Percentiles rank a stretch among this genome's conserved stretches.
These are phyloP conservation scores for Tilletia setariae DNA, from an alignment of 1,284 basidiomycete species.

Conservation along the genomic window DNA sequence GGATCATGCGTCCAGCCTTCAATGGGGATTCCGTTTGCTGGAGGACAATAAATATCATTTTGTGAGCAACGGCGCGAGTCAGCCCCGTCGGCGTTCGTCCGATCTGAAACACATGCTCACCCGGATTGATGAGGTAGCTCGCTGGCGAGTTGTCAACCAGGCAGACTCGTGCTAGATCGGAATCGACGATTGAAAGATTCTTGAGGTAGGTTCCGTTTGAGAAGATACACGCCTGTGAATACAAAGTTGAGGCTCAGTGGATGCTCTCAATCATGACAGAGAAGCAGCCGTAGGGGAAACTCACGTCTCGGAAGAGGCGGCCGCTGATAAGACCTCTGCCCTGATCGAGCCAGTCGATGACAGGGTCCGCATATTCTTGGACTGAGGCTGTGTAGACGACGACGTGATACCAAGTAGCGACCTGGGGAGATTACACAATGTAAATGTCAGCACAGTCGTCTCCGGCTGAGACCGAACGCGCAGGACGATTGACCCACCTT, in stretches of 20 bases:
- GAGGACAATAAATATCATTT: background rate
- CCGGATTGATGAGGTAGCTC: constrained; percentile 87
- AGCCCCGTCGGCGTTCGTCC: too few species aligned
- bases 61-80: too few species aligned
- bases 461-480: too few species aligned
- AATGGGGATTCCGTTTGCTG: constrained; percentile 95
- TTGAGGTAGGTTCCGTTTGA: constrained; percentile 93
- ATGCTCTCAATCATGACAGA: constrained; percentile 70
- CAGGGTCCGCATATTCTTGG: constrained; percentile 98
- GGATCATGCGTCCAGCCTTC: constrained; percentile 99
- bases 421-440: constrained; percentile 60
- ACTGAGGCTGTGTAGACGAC: constrained; percentile 98
- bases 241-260: constrained; percentile 59
- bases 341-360: constrained; percentile 98
- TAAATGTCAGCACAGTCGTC: too few species aligned
- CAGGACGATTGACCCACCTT: constrained; percentile 34
- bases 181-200: constrained; percentile 79
- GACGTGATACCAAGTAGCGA: constrained; percentile 96
- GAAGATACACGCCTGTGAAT: constrained; percentile 75
- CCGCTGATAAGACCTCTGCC: constrained; percentile 77
- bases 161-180: constrained; percentile 83
- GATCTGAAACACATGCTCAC: too few species aligned
- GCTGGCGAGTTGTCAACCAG: constrained; percentile 95
- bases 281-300: constrained; percentile 40
- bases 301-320: constrained; percentile 84